Conservation (phyloP, 1,284 basidiomycete genomes). For the Ustilago cynodontis region DNA sequence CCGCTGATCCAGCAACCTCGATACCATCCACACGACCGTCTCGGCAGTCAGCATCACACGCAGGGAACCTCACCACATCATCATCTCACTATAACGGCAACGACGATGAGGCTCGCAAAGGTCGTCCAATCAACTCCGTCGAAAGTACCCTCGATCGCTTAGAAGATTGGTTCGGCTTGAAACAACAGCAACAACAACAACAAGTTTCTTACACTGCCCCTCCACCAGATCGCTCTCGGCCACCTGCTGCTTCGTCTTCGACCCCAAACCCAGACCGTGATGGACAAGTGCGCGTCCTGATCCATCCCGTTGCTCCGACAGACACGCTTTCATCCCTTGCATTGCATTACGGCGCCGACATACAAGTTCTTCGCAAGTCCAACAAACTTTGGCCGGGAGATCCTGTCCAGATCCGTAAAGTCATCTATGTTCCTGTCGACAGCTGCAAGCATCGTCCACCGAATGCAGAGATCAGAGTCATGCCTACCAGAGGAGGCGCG, state of each 20-base stretch:
- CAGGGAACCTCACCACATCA: slow-evolving; percentile 3
- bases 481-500: slow-evolving; percentile 20
- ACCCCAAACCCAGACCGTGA: neutral
- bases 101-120: slow-evolving; percentile 25
- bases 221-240: neutral
- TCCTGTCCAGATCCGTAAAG: slow-evolving; percentile 62
- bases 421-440: slow-evolving; percentile 65
- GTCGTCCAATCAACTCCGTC: slow-evolving; percentile 27
- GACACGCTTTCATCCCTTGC: slow-evolving; percentile 63
- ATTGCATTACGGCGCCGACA: slow-evolving; percentile 66
- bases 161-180: slow-evolving; percentile 64
- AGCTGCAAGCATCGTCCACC: slow-evolving; percentile 59
- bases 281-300: slow-evolving; percentile 54
- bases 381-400: slow-evolving; percentile 69
- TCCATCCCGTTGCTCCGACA: slow-evolving; percentile 59
- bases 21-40: slow-evolving; percentile 7
- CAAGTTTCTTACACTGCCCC: slow-evolving; percentile 1
- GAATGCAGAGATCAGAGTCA: slow-evolving; percentile 51
- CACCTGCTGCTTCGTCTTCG: neutral
- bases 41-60: slow-evolving; percentile 15
- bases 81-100: slow-evolving; percentile 1
- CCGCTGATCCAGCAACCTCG: slow-evolving; percentile 38
- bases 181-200: slow-evolving; percentile 17
- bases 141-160: slow-evolving; percentile 55
- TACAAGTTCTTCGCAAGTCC: slow-evolving; percentile 57